phyloP scores from a whole-genome alignment of 179 eudicot genomes.

The Beta corolliflora region DNA sequence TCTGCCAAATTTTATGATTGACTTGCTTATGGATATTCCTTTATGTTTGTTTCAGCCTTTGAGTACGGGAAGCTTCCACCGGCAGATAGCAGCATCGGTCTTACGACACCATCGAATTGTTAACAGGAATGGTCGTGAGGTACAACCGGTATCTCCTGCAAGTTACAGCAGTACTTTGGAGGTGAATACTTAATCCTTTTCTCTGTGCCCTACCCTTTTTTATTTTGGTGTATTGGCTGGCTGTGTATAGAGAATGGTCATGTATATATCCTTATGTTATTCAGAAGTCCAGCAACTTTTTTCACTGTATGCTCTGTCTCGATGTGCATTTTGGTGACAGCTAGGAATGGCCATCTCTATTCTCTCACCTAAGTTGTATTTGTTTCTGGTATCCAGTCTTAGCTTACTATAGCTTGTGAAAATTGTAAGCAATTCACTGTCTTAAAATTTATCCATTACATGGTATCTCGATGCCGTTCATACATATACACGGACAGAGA shows the following conservation, averaged over 20 bases:
- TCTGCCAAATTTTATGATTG: neutral
- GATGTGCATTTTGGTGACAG: neutral
- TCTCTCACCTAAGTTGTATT: neutral
- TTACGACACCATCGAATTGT: constrained; percentile 75
- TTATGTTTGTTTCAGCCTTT: constrained; percentile 49
- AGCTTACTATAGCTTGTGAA: neutral
- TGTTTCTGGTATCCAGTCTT: too few species aligned
- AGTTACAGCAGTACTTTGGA: constrained; percentile 94
- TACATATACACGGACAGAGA: neutral
- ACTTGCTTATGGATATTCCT: neutral
- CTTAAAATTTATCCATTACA: neutral
- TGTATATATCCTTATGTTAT: neutral
- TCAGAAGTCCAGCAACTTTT: neutral
- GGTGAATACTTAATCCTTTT: constrained; percentile 40
- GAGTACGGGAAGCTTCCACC: constrained; percentile 74
- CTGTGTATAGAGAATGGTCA: neutral
- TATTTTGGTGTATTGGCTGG: neutral
- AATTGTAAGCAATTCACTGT: neutral
- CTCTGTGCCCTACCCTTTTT: neutral
- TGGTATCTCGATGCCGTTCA: neutral
- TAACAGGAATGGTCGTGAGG: constrained; percentile 55
- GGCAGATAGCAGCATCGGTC: constrained; percentile 74
- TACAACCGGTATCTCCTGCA: constrained; percentile 80
- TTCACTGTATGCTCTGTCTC: neutral
- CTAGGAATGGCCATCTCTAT: neutral